Base-by-base conservation (phyloP, 2,329 filamentous ascomycete species). In the Botryosphaeria dothidea region DNA sequence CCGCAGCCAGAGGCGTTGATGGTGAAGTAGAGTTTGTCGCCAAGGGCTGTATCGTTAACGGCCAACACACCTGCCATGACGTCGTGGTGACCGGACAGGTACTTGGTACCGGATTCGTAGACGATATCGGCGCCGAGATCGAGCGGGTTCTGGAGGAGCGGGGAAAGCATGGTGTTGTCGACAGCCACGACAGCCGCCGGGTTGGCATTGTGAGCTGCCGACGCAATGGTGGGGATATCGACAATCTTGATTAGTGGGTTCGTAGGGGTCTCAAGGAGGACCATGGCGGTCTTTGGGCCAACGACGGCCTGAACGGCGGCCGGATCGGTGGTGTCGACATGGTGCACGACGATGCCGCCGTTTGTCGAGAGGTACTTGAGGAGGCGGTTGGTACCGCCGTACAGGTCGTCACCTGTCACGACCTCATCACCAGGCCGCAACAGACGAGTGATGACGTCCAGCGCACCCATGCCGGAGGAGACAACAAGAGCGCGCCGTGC, bases 211-310 rank as follows among this genome's bases (percentile, higher is more conserved):
- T 98, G 95, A 0, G 91, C 87, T 21, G 90, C 81, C 43, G 85
- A 83, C 15, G 95, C 88, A 70, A 99, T 96, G 23, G 88, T 84
- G 3, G 90, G 85, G 66, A 99, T 91, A 76, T 99, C 95, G 72
- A 96, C 93, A 71, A 99, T 93, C 82, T 99, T 99, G 84, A 99
- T 98, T 56, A 99, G 82, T 5, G 95, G 96, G 80, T 99, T 99
- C 29, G 95, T 99, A 2, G 96, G 95, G 0, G 93, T 97, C 79
- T 99, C 95, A 25, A 99, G 86, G 41, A 99, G 84, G 0, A 99
- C 92, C 92, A 99, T 96, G 70, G 93, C 87, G 0, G 95, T 99
- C 82, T 95, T 97, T 60, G 85, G 81, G 58, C 84, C 90, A 58
- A 98, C 78, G 4, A 90, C 88, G 15, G 84, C 81, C 70, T 83